Conservation (phyloP, 495 filamentous ascomycete species). For the Zalerion maritima region DNA sequence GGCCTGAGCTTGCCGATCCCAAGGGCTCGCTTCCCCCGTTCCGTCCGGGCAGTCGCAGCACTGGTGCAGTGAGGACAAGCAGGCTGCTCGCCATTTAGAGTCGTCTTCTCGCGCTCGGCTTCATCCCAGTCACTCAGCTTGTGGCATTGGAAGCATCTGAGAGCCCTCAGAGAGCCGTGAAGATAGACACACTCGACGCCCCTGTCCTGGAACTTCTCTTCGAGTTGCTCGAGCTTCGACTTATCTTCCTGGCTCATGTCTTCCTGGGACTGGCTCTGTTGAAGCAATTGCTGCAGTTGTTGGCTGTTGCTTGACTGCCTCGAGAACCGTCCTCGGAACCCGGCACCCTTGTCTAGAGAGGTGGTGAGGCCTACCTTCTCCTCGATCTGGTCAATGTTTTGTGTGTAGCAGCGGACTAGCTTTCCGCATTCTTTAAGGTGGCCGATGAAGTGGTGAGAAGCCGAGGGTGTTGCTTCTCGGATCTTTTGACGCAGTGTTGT, state of each 20-base stretch:
- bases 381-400: conserved; percentile 59
- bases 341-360: conserved; percentile 37
- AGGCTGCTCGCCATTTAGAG: conserved; percentile 43
- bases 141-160: conserved; percentile 49
- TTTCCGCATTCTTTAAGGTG: conserved; percentile 46
- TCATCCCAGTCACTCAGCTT: conserved; percentile 45
- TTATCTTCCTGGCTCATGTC: conserved; percentile 5
- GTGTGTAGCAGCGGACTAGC: conserved; percentile 51
- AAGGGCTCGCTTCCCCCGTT: conserved; percentile 46
- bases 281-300: not conserved
- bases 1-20: conserved; percentile 49
- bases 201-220: too few species aligned
- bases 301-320: conserved; percentile 11
- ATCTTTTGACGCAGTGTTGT: conserved; percentile 45
- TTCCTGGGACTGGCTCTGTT: conserved; percentile 4
- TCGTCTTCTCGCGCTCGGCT: conserved; percentile 28
- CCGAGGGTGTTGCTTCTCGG: conserved; percentile 38
- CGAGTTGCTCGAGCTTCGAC: too few species aligned
- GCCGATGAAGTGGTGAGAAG: conserved; percentile 45
- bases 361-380: conserved; percentile 45
- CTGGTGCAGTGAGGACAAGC: conserved; percentile 45
- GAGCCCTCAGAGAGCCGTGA: conserved; percentile 44
- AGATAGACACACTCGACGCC: conserved; percentile 50
- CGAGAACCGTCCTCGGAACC: conserved; percentile 37
- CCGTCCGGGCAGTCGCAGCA: conserved; percentile 38